Evolutionary conservation across 306 rosid species (phyloP), one percentile per base, ranked within the genome.

Genomic region (Casuarina glauca): DNA sequence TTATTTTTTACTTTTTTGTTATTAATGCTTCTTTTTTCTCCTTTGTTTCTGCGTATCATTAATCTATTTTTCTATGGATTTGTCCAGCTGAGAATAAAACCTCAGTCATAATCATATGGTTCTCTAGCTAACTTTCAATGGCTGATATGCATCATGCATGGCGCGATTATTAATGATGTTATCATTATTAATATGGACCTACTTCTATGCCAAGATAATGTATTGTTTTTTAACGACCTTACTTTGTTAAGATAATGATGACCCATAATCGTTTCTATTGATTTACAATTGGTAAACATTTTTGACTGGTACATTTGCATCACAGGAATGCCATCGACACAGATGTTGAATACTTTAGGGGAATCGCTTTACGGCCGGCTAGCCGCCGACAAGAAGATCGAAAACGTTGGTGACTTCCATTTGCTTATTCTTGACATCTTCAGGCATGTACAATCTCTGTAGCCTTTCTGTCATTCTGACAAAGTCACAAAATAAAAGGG

Each of bases 351-450:
- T 52, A 5, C 70, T 71, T 6, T 57, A 53, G 51, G 80, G 46
- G 89, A 75, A 61, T 20, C 78, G 17, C 81, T 92, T 17, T 78
- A 77, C 76, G 38, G 85, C 20, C 68, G 81, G 64, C 79, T 92
- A 26, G 32, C 32, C 69, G 5, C 82, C 32, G 72, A 75, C 44
- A 74, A 57, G 57, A 77, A 82, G 0, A 81, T 82, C 52, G 10
- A 46, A 32, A 0, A 44, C 64, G 69, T 73, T 38, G 81, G 84
- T 0, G 68, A 57, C 0, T 92, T 92, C 53, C 89, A 87, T n/a
- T 10, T 19, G 38, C 89, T 91, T 39, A 74, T 88, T 82, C 95
- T 92, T 72, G 91, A 87, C 54, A 70, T 90, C 76, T 88, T 87
- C 89, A 85, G 48, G 93, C 90, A 82, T 79, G 82, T n/a, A 74